Evolutionary conservation across 2,329 filamentous ascomycete genomes (phyloP).

Genomic region (Lasiodiplodia gonubiensis): DNA sequence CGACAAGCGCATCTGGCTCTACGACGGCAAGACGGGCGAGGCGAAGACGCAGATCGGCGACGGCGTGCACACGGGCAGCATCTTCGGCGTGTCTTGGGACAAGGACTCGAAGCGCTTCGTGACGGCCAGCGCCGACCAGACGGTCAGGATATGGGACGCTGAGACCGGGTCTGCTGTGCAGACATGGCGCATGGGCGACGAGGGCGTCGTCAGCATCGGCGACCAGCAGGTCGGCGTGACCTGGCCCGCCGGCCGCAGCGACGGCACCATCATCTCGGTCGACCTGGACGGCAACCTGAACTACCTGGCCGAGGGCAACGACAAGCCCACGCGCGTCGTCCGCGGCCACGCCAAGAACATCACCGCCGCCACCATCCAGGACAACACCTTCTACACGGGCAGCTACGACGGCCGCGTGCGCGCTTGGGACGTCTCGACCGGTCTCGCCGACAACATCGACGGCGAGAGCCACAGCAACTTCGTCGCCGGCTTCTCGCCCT

Average conservation of each 20-base stretch:
- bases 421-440: constrained; percentile 78
- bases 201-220: constrained; percentile 71
- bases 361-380: constrained; percentile 71
- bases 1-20: constrained; percentile 91
- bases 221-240: constrained; percentile 96
- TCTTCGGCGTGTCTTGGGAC: constrained; percentile 90
- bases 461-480: constrained; percentile 86
- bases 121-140: constrained; percentile 92
- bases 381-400: constrained; percentile 79
- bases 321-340: constrained; percentile 72
- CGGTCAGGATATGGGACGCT: constrained; percentile 91
- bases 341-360: constrained; percentile 92
- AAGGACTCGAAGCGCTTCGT: constrained; percentile 84
- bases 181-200: constrained; percentile 82
- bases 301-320: constrained; percentile 77
- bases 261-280: constrained; percentile 88
- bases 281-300: constrained; percentile 88
- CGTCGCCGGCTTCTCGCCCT: constrained; percentile 74
- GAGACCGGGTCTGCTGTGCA: constrained; percentile 78
- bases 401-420: constrained; percentile 90
- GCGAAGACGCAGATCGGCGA: constrained; percentile 77
- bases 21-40: constrained; percentile 95
- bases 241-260: constrained; percentile 80
- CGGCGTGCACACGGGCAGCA: constrained; percentile 87
- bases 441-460: constrained; percentile 72